Evolutionary conservation across 371 early-diverging fungal species (phyloP).

Genomic region (Rhizopus delemar): DNA sequence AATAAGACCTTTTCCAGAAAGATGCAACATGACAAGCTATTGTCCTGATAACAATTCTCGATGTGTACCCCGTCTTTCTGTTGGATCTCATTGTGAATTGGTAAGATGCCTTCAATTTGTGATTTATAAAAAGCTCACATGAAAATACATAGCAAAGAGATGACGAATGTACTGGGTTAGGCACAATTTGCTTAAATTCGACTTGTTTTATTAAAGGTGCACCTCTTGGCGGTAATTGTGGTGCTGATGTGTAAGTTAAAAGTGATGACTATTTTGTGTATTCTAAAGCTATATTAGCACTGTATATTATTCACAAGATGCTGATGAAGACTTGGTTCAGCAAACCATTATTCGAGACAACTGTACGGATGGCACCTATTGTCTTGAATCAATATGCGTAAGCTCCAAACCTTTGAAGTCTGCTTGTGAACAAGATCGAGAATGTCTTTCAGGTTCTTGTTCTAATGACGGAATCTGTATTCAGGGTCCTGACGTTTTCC

Average conservation of each 20-base stretch:
- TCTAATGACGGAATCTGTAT: constrained; percentile 35
- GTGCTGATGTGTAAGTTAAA: constrained; percentile 41
- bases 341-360: constrained; percentile 52
- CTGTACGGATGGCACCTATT: constrained; percentile 46
- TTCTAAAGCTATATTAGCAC: constrained; percentile 21
- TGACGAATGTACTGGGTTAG: constrained; percentile 43
- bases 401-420: constrained; percentile 23
- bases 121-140: neutral
- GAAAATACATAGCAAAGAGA: constrained; percentile 39
- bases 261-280: neutral
- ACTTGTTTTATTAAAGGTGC: constrained; percentile 46
- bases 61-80: constrained; percentile 27
- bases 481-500: constrained; percentile 48
- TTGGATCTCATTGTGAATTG: constrained; percentile 37
- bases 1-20: constrained; percentile 29
- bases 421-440: constrained; percentile 43
- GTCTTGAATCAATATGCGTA: constrained; percentile 29
- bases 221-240: constrained; percentile 47
- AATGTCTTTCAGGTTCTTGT: constrained; percentile 47
- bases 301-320: constrained; percentile 36
- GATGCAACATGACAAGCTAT: constrained; percentile 33
- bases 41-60: constrained; percentile 46
- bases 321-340: constrained; percentile 22
- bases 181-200: constrained; percentile 46
- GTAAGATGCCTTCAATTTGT: constrained; percentile 8